Conservation (phyloP, 208 protist genomes). For the Trichomonas vaginalis region DNA sequence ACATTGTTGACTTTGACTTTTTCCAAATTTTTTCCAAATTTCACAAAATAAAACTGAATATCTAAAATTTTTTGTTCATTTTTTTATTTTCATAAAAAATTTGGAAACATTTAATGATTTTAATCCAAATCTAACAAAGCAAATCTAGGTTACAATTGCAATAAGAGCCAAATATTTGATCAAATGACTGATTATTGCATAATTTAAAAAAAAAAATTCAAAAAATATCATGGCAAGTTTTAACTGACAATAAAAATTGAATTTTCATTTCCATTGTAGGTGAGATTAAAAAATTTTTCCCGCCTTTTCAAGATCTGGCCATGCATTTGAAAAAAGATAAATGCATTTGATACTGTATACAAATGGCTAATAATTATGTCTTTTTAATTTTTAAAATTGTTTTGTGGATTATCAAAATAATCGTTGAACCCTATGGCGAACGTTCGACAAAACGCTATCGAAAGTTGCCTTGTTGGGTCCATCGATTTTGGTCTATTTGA, state of each 20-base stretch:
- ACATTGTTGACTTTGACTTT: too few relatives aligned
- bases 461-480: not conserved
- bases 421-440: not conserved
- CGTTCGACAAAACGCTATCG: too few relatives aligned
- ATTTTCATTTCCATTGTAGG: too few relatives aligned
- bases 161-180: not conserved
- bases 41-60: too few relatives aligned
- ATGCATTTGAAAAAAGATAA: not conserved
- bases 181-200: not conserved
- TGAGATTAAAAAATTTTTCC: too few relatives aligned
- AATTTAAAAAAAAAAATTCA: not conserved
- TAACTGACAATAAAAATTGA: not conserved
- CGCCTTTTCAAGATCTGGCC: too few relatives aligned
- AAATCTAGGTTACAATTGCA: not conserved
- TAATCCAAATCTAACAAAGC: too few relatives aligned
- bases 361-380: not conserved
- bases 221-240: not conserved
- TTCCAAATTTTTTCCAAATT: too few relatives aligned
- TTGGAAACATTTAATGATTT: too few relatives aligned
- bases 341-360: not conserved
- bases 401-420: too few relatives aligned
- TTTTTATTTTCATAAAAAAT: too few relatives aligned
- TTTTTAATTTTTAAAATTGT: not conserved
- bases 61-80: too few relatives aligned
- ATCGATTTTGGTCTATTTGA: constrained; percentile 1